A percentile compares a stretch with the other conserved stretches of the same genome.
Evolutionary conservation across 2,329 filamentous ascomycete species (phyloP).

Genomic region (Davidsoniella eucalypti): DNA sequence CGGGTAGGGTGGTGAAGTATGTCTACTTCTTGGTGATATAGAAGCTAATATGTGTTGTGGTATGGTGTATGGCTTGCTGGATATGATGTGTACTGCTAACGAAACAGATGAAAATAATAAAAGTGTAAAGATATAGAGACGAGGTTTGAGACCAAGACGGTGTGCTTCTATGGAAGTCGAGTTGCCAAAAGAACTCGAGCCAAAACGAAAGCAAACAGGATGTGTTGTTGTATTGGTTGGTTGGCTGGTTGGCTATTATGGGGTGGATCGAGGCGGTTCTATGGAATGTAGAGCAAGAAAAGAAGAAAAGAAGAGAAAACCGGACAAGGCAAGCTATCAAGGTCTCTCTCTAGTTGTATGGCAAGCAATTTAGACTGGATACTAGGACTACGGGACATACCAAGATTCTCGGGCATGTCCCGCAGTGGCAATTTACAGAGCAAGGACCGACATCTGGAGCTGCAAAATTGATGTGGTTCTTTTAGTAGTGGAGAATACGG

Average conservation of each 20-base stretch:
- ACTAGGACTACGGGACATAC: slow-evolving; percentile 62
- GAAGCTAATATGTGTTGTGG: too few relatives aligned
- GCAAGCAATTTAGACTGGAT: not conserved
- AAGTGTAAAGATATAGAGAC: too few relatives aligned
- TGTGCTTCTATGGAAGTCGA: too few relatives aligned
- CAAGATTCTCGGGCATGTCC: slow-evolving; percentile 35
- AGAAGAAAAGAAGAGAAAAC: not conserved
- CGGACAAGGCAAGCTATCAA: not conserved
- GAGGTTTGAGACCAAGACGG: too few relatives aligned
- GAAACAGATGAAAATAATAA: too few relatives aligned
- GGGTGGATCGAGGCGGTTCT: too few relatives aligned
- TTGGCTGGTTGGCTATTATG: too few relatives aligned
- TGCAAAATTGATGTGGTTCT: slow-evolving; percentile 45
- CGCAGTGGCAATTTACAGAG: slow-evolving; percentile 85
- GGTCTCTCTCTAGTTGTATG: not conserved
- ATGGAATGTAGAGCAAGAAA: not conserved
- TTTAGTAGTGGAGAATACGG: slow-evolving; percentile 20
- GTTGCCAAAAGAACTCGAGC: not conserved
- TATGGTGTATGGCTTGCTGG: too few relatives aligned
- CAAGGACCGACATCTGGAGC: slow-evolving; percentile 21
- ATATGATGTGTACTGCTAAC: too few relatives aligned
- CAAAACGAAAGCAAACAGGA: not conserved
- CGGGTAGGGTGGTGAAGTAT: too few relatives aligned
- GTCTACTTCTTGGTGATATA: too few relatives aligned
- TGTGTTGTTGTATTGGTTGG: too few relatives aligned